Evolutionary conservation across 208 protist genomes (phyloP), one percentile per base, ranked within the genome.

Genomic region (Leptomonas pyrrhocoris): DNA sequence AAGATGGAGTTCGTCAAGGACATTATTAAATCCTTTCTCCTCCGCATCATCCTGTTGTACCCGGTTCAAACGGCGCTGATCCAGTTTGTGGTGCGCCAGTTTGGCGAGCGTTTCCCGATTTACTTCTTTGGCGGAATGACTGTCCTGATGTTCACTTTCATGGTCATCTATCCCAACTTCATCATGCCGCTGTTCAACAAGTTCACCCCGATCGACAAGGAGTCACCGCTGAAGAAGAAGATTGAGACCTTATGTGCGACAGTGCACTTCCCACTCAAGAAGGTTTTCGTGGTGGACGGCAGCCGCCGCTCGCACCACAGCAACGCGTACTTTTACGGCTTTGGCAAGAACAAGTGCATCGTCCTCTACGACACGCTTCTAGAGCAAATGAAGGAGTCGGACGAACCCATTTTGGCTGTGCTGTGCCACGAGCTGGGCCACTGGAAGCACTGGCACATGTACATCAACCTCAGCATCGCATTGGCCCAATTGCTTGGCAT

Each of bases 161-260:
- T 84, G 2, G 79, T 83, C 38, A 61, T 96, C 15, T 91, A 77
- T 73, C 90, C 89, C 1, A 84, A 75, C 11, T 61, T 93, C 50
- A 97, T 98, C 53, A 79, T 83, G 67, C 93, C 94, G 5, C 71
- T 98, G 9, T 98, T 98, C 80, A 96, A 96, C 81, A 93, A 68
- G 38, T 97, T 90, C 67, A 88, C 74, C 6, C 75, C 75, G 4
- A 68, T 96, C 19, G 64, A 78, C 25, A 64, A 81, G 31, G 72
- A 77, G 43, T 71, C 64, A 9, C 27, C 38, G 18, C 71, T 96
- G 60, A 66, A 80, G 30, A 48, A 62, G 12, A 86, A 83, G 43
- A 94, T 96, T 46, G 58, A 79, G 60, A 27, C 18, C 0, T 76
- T 97, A 11, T 68, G 81, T 42, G 63, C 62, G 19, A 49, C 45